These are phyloP conservation scores for Omphalea diandra DNA, from an alignment of 441 rosid species.

Conservation along the genomic window DNA sequence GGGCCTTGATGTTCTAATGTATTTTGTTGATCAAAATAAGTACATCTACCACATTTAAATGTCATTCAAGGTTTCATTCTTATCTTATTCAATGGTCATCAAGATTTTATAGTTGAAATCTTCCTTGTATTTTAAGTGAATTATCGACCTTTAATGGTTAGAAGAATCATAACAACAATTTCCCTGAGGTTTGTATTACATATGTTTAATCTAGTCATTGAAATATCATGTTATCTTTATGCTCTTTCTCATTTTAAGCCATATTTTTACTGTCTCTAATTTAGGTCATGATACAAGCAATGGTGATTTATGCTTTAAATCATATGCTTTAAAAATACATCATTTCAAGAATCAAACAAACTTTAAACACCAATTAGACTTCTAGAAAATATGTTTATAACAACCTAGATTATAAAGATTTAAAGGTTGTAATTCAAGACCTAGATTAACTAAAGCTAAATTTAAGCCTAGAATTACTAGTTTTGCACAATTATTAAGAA, in stretches of 20 bases:
- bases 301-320: no score
- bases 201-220: slow-evolving; percentile 5
- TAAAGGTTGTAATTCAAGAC: no score
- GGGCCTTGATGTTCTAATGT: slow-evolving; percentile 99
- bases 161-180: slow-evolving; percentile 99
- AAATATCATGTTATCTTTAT: not conserved
- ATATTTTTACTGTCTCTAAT: slow-evolving; percentile 19
- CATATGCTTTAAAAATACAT: no score
- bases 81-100: slow-evolving; percentile 21
- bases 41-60: slow-evolving; percentile 88
- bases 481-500: no score
- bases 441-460: no score
- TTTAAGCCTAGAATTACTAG: no score
- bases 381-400: no score
- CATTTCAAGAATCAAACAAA: no score
- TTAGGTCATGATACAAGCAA: no score
- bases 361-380: no score
- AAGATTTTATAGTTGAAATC: slow-evolving; percentile 96
- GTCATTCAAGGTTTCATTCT: slow-evolving; percentile 89
- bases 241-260: slow-evolving; percentile 18
- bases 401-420: no score
- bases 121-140: slow-evolving; percentile 90
- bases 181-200: slow-evolving; percentile 67
- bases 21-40: slow-evolving; percentile 83
- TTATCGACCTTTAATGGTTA: slow-evolving; percentile 88